Conservation (phyloP, 352 stramenopile genomes). For the Pythium aristosporum region DNA sequence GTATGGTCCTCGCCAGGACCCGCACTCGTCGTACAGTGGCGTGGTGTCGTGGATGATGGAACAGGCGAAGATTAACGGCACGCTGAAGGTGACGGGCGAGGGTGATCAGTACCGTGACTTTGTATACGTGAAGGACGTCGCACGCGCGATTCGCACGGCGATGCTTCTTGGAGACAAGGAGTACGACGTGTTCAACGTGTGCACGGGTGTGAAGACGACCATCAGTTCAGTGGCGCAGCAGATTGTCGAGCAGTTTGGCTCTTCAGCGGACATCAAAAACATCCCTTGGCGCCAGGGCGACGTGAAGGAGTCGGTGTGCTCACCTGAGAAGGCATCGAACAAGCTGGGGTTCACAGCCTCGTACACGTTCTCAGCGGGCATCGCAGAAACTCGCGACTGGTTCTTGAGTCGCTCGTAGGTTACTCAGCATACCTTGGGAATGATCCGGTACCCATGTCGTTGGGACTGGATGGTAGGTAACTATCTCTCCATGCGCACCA, state of each 20-base stretch:
- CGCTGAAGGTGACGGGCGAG: too few relatives aligned
- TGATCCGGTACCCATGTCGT: too few relatives aligned
- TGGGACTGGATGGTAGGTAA: too few relatives aligned
- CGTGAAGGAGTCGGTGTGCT: constrained; percentile 83
- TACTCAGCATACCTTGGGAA: too few relatives aligned
- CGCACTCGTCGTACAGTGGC: too few relatives aligned
- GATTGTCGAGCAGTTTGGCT: constrained; percentile 71
- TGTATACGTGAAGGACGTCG: constrained; percentile 85
- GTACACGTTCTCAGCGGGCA: constrained; percentile 66
- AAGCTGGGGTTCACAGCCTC: constrained; percentile 74
- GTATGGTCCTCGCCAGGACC: too few relatives aligned
- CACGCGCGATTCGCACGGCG: constrained; percentile 72
- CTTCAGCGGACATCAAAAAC: constrained; percentile 63
- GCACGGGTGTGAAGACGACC: constrained; percentile 71
- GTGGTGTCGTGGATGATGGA: too few relatives aligned
- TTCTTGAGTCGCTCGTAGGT: constrained; percentile 35
- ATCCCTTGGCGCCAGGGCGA: constrained; percentile 71
- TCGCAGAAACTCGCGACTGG: constrained; percentile 77
- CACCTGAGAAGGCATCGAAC: constrained; percentile 51
- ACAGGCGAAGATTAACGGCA: too few relatives aligned
- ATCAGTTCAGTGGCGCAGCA: constrained; percentile 61
- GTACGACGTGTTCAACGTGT: constrained; percentile 87
- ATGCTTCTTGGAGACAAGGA: constrained; percentile 66
- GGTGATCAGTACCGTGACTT: constrained; percentile 89
- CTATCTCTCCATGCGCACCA: too few relatives aligned